Evolutionary conservation across 768 basidiomycete genomes (phyloP).

Genomic region (Leccinum obscurum): DNA sequence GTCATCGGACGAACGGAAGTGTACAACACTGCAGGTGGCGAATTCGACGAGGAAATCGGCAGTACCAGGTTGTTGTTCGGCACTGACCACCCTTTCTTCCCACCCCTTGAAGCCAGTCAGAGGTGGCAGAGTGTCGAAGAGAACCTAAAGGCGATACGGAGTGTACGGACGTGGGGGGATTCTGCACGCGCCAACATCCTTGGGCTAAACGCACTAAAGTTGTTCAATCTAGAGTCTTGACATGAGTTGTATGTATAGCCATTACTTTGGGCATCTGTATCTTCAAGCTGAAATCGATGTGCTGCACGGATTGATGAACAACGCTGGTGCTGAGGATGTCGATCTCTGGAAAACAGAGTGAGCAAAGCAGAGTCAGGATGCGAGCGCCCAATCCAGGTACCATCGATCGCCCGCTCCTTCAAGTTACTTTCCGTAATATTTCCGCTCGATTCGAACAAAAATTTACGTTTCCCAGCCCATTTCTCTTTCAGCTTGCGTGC

Average conservation of each 20-base stretch:
- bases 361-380: neutral
- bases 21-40: conserved; percentile 41
- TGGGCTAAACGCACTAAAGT: conserved; percentile 68
- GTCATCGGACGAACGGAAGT: conserved; percentile 59
- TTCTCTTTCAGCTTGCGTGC: conserved; percentile 72
- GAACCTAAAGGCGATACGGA: conserved; percentile 76
- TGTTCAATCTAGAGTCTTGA: conserved; percentile 55
- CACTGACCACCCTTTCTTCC: conserved; percentile 92
- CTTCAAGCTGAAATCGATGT: conserved; percentile 97
- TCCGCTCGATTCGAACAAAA: conserved; percentile 91
- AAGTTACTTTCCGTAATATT: conserved; percentile 91
- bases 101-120: conserved; percentile 63
- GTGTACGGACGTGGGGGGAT: conserved; percentile 9
- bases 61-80: conserved; percentile 73
- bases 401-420: conserved; percentile 75
- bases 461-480: conserved; percentile 81
- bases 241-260: conserved; percentile 10
- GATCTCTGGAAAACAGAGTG: conserved; percentile 59
- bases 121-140: conserved; percentile 88
- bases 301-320: conserved; percentile 89
- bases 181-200: conserved; percentile 67
- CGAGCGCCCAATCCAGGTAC: conserved; percentile 41
- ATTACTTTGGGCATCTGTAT: conserved; percentile 67
- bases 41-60: conserved; percentile 40
- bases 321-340: conserved; percentile 92